These are phyloP conservation scores for Hortaea werneckii DNA, from an alignment of 2,329 filamentous ascomycete species.

Conservation along the genomic window DNA sequence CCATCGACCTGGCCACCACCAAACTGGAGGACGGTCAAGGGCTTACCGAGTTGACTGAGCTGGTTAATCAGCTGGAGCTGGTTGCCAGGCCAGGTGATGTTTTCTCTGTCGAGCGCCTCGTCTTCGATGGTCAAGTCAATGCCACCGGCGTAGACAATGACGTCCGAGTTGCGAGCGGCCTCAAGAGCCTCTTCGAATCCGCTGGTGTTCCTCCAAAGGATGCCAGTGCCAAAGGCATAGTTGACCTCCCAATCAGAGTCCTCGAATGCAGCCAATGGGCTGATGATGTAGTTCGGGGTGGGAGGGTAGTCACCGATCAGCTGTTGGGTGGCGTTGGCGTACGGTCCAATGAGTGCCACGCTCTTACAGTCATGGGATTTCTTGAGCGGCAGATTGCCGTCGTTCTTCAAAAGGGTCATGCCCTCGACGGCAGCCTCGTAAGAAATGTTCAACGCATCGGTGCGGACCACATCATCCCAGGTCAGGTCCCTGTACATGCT, in stretches of 20 bases:
- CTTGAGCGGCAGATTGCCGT: slow-evolving; percentile 31
- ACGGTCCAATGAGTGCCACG: slow-evolving; percentile 46
- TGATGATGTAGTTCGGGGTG: slow-evolving; percentile 11
- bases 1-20: slow-evolving; percentile 37
- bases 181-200: slow-evolving; percentile 9
- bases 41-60: slow-evolving; percentile 27
- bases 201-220: slow-evolving; percentile 9
- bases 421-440: slow-evolving; percentile 33
- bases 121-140: slow-evolving; percentile 32
- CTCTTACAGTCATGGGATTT: slow-evolving; percentile 16
- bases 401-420: slow-evolving; percentile 41
- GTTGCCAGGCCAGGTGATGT: slow-evolving; percentile 34
- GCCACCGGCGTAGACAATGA: slow-evolving; percentile 15
- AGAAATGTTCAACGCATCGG: slow-evolving; percentile 41
- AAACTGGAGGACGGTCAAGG: slow-evolving; percentile 21
- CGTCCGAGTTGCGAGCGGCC: slow-evolving; percentile 11
- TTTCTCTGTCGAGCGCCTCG: slow-evolving; percentile 31
- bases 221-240: slow-evolving; percentile 10
- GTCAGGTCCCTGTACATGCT: slow-evolving; percentile 40
- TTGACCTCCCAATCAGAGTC: slow-evolving; percentile 5
- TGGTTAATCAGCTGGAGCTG: slow-evolving; percentile 32
- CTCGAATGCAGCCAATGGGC: slow-evolving; percentile 12
- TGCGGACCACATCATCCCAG: slow-evolving; percentile 45
- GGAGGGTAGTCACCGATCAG: slow-evolving; percentile 29
- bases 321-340: slow-evolving; percentile 44